These are phyloP conservation scores for Trichomonas tenax DNA, from an alignment of 208 protist genomes.

Conservation along the genomic window DNA sequence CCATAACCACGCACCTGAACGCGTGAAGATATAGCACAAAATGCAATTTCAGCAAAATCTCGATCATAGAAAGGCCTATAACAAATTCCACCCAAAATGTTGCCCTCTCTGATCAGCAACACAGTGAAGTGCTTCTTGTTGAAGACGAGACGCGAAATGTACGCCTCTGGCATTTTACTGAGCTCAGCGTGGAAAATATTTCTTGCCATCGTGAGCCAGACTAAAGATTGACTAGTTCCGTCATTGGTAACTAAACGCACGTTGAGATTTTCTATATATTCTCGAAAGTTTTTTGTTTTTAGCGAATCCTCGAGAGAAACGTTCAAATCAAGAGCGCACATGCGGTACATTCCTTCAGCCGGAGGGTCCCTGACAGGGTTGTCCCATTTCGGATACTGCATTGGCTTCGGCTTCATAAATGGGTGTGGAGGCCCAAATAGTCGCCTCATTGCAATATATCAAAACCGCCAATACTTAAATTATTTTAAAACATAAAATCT, in stretches of 20 bases:
- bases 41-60: constrained; percentile 64
- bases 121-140: neutral
- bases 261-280: neutral
- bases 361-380: neutral
- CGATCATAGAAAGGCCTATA: constrained; percentile 52
- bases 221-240: neutral
- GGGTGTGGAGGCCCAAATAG: neutral
- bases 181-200: neutral
- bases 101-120: neutral
- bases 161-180: neutral
- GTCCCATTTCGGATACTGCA: neutral
- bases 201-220: constrained; percentile 4
- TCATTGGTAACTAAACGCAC: neutral
- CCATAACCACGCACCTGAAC: constrained; percentile 58
- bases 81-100: constrained; percentile 52
- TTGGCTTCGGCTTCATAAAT: neutral
- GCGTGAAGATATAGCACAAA: constrained; percentile 54
- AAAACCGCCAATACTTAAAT: no score
- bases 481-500: no score
- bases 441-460: neutral
- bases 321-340: neutral
- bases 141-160: neutral
- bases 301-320: neutral
- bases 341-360: neutral
- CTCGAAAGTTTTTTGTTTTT: neutral